Conservation (phyloP, 805 yeast species). For the Yarrowia divulgata region DNA sequence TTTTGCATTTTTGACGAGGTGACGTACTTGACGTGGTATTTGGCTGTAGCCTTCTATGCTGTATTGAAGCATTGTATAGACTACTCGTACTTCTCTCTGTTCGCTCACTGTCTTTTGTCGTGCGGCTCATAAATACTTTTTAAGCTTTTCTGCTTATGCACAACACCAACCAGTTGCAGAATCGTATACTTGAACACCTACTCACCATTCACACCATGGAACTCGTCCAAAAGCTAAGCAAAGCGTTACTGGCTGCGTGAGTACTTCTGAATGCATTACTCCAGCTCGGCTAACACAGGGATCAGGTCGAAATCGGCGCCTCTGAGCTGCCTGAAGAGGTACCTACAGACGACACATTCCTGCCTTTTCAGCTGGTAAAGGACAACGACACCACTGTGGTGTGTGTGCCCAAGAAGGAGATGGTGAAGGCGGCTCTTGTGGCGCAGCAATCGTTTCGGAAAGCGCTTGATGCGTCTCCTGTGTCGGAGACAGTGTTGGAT, state of each 20-base stretch:
- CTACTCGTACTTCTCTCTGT: too few species aligned
- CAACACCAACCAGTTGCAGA: too few species aligned
- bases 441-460: not conserved
- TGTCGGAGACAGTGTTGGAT: not conserved
- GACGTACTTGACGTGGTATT: too few species aligned
- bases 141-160: too few species aligned
- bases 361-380: conserved; percentile 2
- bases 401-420: conserved; percentile 25
- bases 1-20: not conserved
- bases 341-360: not conserved
- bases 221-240: conserved; percentile 8
- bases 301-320: conserved; percentile 16
- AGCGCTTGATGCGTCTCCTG: not conserved
- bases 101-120: too few species aligned
- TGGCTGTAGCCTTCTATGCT: too few species aligned
- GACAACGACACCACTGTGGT: not conserved
- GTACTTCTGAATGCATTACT: not conserved
- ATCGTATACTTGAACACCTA: not conserved
- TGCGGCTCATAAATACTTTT: too few species aligned
- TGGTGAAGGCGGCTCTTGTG: conserved; percentile 2
- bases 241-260: conserved; percentile 10
- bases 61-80: too few species aligned
- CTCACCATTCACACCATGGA: conserved; percentile 10
- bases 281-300: conserved; percentile 8
- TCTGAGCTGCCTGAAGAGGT: conserved; percentile 13